Evolutionary conservation across 768 basidiomycete species (phyloP), one percentile per base, ranked within the genome.

Genomic region (Kondoa subrosea): DNA sequence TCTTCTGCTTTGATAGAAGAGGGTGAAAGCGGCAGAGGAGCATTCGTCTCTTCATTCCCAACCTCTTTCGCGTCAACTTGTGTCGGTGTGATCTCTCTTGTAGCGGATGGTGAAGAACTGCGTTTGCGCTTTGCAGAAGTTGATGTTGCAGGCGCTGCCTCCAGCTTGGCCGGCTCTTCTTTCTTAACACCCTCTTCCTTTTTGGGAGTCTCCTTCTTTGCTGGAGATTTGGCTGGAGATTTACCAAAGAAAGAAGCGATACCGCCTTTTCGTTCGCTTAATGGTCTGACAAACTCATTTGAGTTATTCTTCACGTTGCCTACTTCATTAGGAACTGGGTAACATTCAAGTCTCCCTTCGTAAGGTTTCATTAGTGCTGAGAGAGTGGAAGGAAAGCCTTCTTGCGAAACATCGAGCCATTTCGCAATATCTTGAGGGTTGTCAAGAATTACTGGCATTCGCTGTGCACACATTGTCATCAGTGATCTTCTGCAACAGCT

Each of bases 231-330:
- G 29, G 61, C 61, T 27, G 61, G 29, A 15, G 15, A 17, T 61
- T 77, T 76, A 40, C 71, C 72, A 71, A 79, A 79, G 72, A 79
- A 77, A 25, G 73, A 72, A 33, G 77, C 75, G 66, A 79, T 93
- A 4, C 91, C 90, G 72, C 92, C 91, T 73, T 87, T 87, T 26
- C 91, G 83, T 59, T 82, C 80, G 8, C 84, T 79, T 25, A 95
- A 78, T 0, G 92, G 91, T 72, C 70, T 69, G 65, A 95, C 85
- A 76, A 88, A 95, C 0, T 84, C 82, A 0, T 87, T 77, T 0
- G 87, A 90, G 73, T 97, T 87, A 4, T 80, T 84, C 4, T 89
- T 89, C 2, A 96, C 87, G 77, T 87, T 92, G 0, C 91, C 92
- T 0, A 95, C 85, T 79, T 95, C 92, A 71, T 83, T 84, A 0